Evolutionary conservation across 2,329 filamentous ascomycete genomes (phyloP), one percentile per base, ranked within the genome.

Genomic region (Colletotrichum salicis): DNA sequence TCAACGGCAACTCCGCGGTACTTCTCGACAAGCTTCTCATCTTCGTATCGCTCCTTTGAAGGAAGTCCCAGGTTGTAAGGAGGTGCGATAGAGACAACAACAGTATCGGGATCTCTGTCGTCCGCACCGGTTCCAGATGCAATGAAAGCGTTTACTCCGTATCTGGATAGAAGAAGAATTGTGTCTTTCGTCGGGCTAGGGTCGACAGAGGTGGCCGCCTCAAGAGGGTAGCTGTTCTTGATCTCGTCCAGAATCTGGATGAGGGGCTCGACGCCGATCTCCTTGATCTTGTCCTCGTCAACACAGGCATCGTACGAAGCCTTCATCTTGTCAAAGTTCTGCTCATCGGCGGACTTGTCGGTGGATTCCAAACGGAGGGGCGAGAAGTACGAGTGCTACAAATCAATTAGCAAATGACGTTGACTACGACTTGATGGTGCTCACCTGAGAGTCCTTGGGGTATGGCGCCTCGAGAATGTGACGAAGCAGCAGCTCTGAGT

Each of bases 261-360:
- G 52, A 94, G 79, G 3, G 91, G 91, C 70, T 84, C 78, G 6
- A 87, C 81, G 2, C 91, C 92, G 12, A 85, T 78, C 55, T 86
- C 80, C 74, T 87, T 86, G 61, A 93, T 86, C 11, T 82, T 80
- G 8, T 86, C 83, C 77, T 91, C 87, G 75, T 94, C 85, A 79
- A 92, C 86, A 77, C 92, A 94, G 41, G 91, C 87, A 72, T 89
- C 82, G 76, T 93, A 94, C 0, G 86, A 88, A 57, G 86, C 80
- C 78, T 92, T 88, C 77, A 94, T 82, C 79, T 92, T 91, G 72
- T 88, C 81, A 76, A 93, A 93, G 77, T 93, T 94, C 35, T 87
- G 80, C 76, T 89, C 84, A 69, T 92, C 89, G 1, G 83, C 81
- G 3, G 83, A 84, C 55, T 84, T 82, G 13, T 82, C 77, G 2